Evolutionary conservation across 441 rosid species (phyloP), one percentile per base, ranked within the genome.

Genomic region (Mallotus japonicus): DNA sequence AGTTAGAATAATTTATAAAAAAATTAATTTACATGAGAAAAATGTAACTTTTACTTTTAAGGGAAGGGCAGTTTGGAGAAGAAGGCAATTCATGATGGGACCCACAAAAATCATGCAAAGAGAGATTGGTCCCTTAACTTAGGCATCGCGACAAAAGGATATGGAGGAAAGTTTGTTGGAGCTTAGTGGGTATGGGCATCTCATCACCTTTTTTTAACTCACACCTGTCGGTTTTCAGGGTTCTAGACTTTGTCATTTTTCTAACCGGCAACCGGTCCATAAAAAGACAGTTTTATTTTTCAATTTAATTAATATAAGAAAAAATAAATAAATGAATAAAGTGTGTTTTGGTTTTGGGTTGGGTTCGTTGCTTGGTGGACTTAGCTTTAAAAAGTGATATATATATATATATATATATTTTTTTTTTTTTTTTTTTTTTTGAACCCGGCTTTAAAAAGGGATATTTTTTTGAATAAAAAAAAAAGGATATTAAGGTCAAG

Each of bases 311-410:
- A 5, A 28, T 32, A 20, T 70, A 12, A 16, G 10, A 13, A 32
- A 69, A 62, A 69, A 8, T 0, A 46, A 28, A 20, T 0, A 32
- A 40, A 62, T 37, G 6, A 37, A 37, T 37, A 37, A 37, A 6
- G 40, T 37, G 40, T 4, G 40, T 6, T 37, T 4, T 37, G 40
- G 6, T 37, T 37, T 47, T 0, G 66, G 20, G 66, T 9, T 17
- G 51, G 67, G 79, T 81, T 70, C 80, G 53, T 81, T 75, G 73
- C 78, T 70, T 65, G 72, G 65, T 72, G 67, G 75, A 47, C 12
- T 44, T 44, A 44, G 13, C 13, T 28, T 72, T 63, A 50, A 46
- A 62, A 74, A 67, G 72, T n/a, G 19, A n/a, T n/a, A n/a, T n/a
- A n/a, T n/a, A n/a, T n/a, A n/a, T n/a, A n/a, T n/a, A n/a, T n/a